Base-by-base conservation (phyloP, 1,284 basidiomycete genomes). In the Apiotrichum gamsii region DNA sequence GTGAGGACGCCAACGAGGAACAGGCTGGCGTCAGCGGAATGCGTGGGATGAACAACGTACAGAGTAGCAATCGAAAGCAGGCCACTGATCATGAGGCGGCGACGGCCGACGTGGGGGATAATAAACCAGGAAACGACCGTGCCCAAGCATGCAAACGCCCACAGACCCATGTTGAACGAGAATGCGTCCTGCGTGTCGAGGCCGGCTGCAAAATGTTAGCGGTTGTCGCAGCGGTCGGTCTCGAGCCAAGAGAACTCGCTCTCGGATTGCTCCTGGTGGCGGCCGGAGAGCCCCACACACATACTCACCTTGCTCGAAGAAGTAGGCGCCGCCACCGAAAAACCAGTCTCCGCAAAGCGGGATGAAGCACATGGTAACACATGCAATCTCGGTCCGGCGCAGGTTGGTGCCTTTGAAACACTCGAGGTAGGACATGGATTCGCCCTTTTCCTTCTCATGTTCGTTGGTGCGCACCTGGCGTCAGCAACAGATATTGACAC, bases 1-100 rank as follows among this genome's bases (percentile, higher is more conserved):
- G 50, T 35, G 35, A 54, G 49, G 47, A 76, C 64, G 23, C 76
- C 77, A 21, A 46, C 50, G 33, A 73, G 53, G 69, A 76, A 78
- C 33, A 77, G 25, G 25, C 25, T 28, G 25, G 25, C 25, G 25
- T 28, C 25, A 28, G 25, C 25, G 25, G 25, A 28, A 6, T 28
- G 25, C 11, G 11, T 28, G 25, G 8, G 6, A 28, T 28, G 25
- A 11, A 6, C 25, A 28, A 28, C 25, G 6, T 28, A 28, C 25
- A 28, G 6, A 11, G 11, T 6, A 11, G 25, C 25, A 28, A 28
- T 6, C 8, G 25, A 6, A 11, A 28, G 11, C 6, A 28, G 25
- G 11, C 25, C 25, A 28, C 8, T 11, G 8, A 28, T 28, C 6
- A 28, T 11, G 11, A 28, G 58, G 1, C 64, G 60, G 18, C 75